phyloP scores from a whole-genome alignment of 73 alveolate genomes.

The Stentor roeselii region DNA sequence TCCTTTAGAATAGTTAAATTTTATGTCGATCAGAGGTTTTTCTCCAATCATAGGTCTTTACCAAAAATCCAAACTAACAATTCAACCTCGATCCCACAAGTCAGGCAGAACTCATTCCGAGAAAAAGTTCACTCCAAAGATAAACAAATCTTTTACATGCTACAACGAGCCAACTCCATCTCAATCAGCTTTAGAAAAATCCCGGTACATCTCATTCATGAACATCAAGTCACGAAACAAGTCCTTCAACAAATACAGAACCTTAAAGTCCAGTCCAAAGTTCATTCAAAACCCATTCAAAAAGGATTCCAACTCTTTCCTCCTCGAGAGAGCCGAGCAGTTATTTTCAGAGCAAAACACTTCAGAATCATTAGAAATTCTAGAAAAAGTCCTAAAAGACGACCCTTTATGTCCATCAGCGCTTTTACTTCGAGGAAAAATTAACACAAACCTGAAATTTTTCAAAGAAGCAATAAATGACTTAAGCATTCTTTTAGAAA shows the following conservation, averaged over 20 bases:
- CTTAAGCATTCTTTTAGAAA: neutral
- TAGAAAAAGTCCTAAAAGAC: constrained; percentile 36
- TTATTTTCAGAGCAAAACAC: neutral
- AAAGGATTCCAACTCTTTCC: neutral
- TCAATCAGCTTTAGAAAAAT: neutral
- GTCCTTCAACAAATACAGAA: neutral
- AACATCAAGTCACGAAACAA: neutral
- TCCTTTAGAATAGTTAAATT: neutral
- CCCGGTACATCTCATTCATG: neutral
- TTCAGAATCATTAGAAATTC: neutral
- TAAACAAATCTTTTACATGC: constrained; percentile 21
- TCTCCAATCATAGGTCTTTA: neutral
- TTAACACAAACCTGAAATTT: neutral
- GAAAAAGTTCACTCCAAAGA: neutral
- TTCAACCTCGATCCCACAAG: neutral
- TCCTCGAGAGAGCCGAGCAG: neutral
- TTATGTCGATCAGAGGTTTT: neutral
- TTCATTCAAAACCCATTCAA: neutral
- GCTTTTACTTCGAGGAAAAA: constrained; percentile 23
- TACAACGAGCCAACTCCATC: neutral
- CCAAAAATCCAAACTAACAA: neutral
- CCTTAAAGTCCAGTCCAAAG: neutral
- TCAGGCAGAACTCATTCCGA: constrained; percentile 2
- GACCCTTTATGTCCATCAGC: constrained; percentile 38
- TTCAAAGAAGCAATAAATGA: constrained; percentile 9